Conservation (phyloP, 2,329 filamentous ascomycete species). For the Hymenotorrendiella dingleyae region DNA sequence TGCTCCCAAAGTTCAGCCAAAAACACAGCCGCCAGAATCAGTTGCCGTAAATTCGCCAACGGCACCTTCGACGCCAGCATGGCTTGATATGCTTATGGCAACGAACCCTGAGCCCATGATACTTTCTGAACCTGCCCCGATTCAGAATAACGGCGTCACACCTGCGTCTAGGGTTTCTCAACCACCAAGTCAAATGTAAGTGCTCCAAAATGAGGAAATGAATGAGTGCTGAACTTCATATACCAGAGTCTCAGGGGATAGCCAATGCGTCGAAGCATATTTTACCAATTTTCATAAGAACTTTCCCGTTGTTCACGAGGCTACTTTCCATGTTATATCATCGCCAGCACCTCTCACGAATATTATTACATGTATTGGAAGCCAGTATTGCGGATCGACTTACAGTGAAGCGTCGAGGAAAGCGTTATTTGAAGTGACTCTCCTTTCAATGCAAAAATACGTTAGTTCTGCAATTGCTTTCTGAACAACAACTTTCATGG, state of each 20-base stretch:
- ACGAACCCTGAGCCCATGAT: neutral
- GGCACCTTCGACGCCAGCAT: slow-evolving; percentile 2
- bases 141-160: neutral
- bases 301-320: slow-evolving; percentile 7
- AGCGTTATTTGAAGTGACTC: slow-evolving; percentile 1
- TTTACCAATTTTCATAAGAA: slow-evolving; percentile 7
- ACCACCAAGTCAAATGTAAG: neutral
- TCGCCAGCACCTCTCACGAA: slow-evolving; percentile 4
- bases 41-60: neutral
- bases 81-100: slow-evolving; percentile 5
- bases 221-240: neutral
- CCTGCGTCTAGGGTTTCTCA: neutral
- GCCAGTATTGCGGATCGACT: slow-evolving; percentile 3
- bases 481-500: too few species aligned
- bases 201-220: neutral
- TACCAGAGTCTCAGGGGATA: neutral
- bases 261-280: slow-evolving; percentile 3
- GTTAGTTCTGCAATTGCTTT: slow-evolving; percentile 2
- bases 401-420: slow-evolving; percentile 4
- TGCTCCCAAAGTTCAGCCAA: neutral
- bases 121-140: neutral
- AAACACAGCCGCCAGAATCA: neutral
- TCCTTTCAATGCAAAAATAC: slow-evolving; percentile 7
- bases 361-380: slow-evolving; percentile 7
- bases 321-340: slow-evolving; percentile 9